Percentiles rank a stretch among this genome's conserved stretches.
phyloP scores from a whole-genome alignment of 192 early-diverging fungal genomes.

The Coemansia sp. region DNA sequence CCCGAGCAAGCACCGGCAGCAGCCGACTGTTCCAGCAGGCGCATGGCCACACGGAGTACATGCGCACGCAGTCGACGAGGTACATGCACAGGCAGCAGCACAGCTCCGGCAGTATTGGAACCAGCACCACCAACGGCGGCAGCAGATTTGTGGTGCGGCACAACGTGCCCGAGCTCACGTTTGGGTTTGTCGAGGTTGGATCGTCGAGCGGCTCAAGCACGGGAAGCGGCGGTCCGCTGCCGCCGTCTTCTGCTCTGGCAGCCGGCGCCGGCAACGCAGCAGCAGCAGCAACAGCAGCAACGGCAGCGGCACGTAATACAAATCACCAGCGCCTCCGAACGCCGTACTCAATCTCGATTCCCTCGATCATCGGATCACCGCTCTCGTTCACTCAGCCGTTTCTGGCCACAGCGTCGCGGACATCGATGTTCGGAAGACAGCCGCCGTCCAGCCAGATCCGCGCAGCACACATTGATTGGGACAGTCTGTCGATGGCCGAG shows the following conservation, averaged over 20 bases:
- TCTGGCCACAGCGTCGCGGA: slow-evolving; percentile 37
- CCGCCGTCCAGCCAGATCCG: slow-evolving; percentile 55
- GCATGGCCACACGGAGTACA: neutral
- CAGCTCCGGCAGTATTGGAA: neutral
- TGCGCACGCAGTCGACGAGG: neutral
- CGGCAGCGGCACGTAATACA: neutral
- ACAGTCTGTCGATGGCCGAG: slow-evolving; percentile 50
- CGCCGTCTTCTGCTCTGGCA: slow-evolving; percentile 1
- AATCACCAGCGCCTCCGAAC: slow-evolving; percentile 31
- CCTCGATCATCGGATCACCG: slow-evolving; percentile 51
- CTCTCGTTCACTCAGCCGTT: slow-evolving; percentile 53
- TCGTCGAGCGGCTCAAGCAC: slow-evolving; percentile 36
- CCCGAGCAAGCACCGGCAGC: neutral
- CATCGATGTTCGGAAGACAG: slow-evolving; percentile 50
- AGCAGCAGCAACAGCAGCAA: slow-evolving; percentile 15
- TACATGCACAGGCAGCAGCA: slow-evolving; percentile 3
- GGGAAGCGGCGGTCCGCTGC: neutral
- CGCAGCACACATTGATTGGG: slow-evolving; percentile 54
- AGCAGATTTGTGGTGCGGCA: neutral
- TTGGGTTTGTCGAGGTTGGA: slow-evolving; percentile 24
- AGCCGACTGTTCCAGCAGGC: slow-evolving; percentile 3
- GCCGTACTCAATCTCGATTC: slow-evolving; percentile 50
- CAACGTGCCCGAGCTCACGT: slow-evolving; percentile 9
- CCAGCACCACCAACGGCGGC: neutral
- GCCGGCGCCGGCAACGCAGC: slow-evolving; percentile 8